Conservation (phyloP, 257 asterid species). For the Solanum clarkiae region DNA sequence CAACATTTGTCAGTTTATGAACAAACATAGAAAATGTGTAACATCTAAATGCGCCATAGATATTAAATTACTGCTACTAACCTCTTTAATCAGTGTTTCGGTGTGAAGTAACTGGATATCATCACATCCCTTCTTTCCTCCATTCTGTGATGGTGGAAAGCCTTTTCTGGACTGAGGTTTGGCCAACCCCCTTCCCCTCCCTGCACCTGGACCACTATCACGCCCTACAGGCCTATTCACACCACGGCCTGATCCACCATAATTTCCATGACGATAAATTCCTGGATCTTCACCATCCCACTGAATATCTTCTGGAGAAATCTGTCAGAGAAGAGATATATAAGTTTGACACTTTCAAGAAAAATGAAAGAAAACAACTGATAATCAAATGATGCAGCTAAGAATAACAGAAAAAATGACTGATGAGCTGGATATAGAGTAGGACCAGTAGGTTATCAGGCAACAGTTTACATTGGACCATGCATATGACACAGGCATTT, state of each 20-base stretch:
- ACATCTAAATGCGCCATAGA: background rate
- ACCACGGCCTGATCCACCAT: constrained; percentile 64
- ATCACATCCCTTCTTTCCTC: constrained; percentile 64
- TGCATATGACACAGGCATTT: background rate
- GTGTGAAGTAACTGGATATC: constrained; percentile 81
- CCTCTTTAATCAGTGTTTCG: constrained; percentile 80
- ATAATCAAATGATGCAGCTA: background rate
- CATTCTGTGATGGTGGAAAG: constrained; percentile 64
- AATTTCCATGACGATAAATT: constrained; percentile 53
- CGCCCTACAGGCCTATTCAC: constrained; percentile 58
- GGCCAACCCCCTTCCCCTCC: constrained; percentile 73
- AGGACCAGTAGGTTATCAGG: background rate
- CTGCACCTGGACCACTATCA: constrained; percentile 51
- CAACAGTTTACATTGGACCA: background rate
- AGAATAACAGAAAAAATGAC: background rate
- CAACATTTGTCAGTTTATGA: constrained; percentile 4
- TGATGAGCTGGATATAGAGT: background rate
- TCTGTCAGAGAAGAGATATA: constrained; percentile 28
- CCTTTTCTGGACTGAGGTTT: constrained; percentile 70
- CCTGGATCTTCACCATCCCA: constrained; percentile 93
- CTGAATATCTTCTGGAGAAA: constrained; percentile 78
- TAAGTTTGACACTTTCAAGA: background rate
- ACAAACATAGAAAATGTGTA: background rate
- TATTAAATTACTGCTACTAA: constrained; percentile 5
- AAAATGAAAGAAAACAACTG: background rate